Base-by-base conservation (phyloP, 2,329 filamentous ascomycete species). In the Eutypella sp. region DNA sequence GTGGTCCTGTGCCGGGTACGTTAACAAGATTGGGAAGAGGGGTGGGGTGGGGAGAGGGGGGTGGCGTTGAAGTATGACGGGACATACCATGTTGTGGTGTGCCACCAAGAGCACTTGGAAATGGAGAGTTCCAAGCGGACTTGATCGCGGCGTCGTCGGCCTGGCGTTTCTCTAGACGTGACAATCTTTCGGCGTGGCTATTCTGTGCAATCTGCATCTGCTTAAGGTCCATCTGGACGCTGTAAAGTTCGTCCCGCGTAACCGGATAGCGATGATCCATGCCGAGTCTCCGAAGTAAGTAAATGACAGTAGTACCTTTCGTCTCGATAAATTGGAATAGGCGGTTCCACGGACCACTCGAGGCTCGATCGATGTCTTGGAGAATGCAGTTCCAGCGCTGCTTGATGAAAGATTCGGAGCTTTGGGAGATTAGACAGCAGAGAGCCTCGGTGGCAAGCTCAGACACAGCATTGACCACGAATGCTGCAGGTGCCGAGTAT, bases 41-140 rank as follows among this genome's bases (percentile, higher is more conserved):
- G 31, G 45, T 34, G 34, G 11, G 11, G 45, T n/a, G 34, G n/a
- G n/a, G n/a, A n/a, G n/a, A n/a, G n/a, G n/a, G n/a, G n/a, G n/a
- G n/a, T n/a, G n/a, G n/a, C n/a, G n/a, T n/a, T n/a, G n/a, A n/a
- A n/a, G n/a, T n/a, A n/a, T n/a, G n/a, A n/a, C n/a, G n/a, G n/a
- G n/a, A n/a, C 80, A 67, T 70, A 95, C 92, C 89, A 72, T 95
- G 87, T 64, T 95, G 87, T 44, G 90, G 86, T 39, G 89, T 91
- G 45, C 88, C 87, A 56, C 85, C 84, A 47, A 95, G 67, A 33
- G 90, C 82, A 53, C 84, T 85, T n/a, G 92, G 90, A 63, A 96
- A 96, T 15, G 91, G 91, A 46, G 91, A 95, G 53, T 86, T 85
- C 93, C 93, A 99, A 46, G 95, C 87, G 50, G 87, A 95, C 67